Conservation (phyloP, 1,284 basidiomycete genomes). For the Trichosporon inkin region DNA sequence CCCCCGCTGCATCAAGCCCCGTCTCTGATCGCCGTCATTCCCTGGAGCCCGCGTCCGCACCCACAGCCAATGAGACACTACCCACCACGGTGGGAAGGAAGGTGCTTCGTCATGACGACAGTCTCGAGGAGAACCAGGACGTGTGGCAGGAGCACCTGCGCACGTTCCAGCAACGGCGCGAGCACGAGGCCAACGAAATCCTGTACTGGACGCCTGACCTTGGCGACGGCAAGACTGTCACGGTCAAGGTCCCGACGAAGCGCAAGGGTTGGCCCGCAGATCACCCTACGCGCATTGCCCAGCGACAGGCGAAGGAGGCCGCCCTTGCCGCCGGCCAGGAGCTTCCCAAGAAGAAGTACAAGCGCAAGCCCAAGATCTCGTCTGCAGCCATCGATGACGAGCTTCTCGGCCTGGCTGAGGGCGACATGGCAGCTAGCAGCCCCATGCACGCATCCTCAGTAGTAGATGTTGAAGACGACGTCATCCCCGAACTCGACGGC, state of each 20-base stretch:
- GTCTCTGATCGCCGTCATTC: slow-evolving; percentile 13
- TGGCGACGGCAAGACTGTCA: slow-evolving; percentile 14
- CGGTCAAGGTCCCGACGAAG: slow-evolving; percentile 22
- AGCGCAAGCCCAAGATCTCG: slow-evolving; percentile 24
- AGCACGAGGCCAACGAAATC: slow-evolving; percentile 36
- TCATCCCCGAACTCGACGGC: slow-evolving; percentile 19
- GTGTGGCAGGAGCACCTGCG: slow-evolving; percentile 40
- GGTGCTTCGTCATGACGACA: slow-evolving; percentile 29
- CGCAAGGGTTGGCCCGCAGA: slow-evolving; percentile 34
- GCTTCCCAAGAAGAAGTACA: slow-evolving; percentile 28
- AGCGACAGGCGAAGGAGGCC: slow-evolving; percentile 33
- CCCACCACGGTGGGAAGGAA: slow-evolving; percentile 13
- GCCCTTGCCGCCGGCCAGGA: slow-evolving; percentile 26
- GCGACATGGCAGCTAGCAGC: slow-evolving; percentile 24
- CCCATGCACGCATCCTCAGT: slow-evolving; percentile 16
- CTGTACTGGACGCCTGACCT: slow-evolving; percentile 19
- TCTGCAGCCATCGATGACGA: slow-evolving; percentile 40
- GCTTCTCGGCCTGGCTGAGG: slow-evolving; percentile 41
- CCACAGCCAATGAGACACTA: not conserved
- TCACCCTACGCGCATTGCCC: slow-evolving; percentile 31
- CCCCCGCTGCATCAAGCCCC: slow-evolving; percentile 9
- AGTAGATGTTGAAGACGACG: slow-evolving; percentile 18
- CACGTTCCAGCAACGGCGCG: slow-evolving; percentile 39
- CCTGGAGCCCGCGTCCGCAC: slow-evolving; percentile 9
- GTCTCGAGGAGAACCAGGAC: slow-evolving; percentile 35